Evolutionary conservation across 768 basidiomycete species (phyloP), one percentile per base, ranked within the genome.

Genomic region (Lactifluus pinguis): DNA sequence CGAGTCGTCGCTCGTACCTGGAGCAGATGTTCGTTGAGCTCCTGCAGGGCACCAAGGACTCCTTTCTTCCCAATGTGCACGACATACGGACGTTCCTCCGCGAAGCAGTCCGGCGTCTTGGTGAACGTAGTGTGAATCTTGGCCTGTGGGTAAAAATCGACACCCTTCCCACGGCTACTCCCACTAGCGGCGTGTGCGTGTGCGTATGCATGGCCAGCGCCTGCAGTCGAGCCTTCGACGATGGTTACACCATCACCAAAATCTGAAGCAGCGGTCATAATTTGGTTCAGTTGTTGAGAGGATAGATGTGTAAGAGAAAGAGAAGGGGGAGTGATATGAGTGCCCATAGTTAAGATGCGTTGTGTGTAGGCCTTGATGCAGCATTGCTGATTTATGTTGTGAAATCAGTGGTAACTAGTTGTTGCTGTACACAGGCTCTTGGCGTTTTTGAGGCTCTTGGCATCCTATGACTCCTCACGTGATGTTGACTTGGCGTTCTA

Each of bases 51-150:
- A 36, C 72, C 78, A 60, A 85, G 79, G 34, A 91, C 68, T 48
- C 89, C 87, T n/a, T 78, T 78, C 67, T 80, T 83, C 15, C 77
- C 79, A 57, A 92, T 88, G 2, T 75, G 78, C 50, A 92, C 77
- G 65, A 89, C 86, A 76, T 89, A 91, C 0, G 85, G 84, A 47
- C 85, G 74, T 32, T 84, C 80, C 60, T 81, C 77, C 6, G 82
- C 65, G 53, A 69, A 65, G 53, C 66, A 68, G 49, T 71, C 63
- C 1, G 38, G 3, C n/a, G 34, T 58, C 36, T 49, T 56, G 30
- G 66, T 32, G 38, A 65, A 55, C 2, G 49, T 55, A 32, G 10
- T 49, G 9, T 14, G 2, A 34, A 8, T 1, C 21, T 49, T 53
- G 6, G 5, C 11, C 8, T 4, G 0, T 6, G 50, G 15, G 32